Percentiles rank a stretch among this genome's conserved stretches.
phyloP scores from a whole-genome alignment of 164 flowering plant genomes.

The Nymphaea thermarum region DNA sequence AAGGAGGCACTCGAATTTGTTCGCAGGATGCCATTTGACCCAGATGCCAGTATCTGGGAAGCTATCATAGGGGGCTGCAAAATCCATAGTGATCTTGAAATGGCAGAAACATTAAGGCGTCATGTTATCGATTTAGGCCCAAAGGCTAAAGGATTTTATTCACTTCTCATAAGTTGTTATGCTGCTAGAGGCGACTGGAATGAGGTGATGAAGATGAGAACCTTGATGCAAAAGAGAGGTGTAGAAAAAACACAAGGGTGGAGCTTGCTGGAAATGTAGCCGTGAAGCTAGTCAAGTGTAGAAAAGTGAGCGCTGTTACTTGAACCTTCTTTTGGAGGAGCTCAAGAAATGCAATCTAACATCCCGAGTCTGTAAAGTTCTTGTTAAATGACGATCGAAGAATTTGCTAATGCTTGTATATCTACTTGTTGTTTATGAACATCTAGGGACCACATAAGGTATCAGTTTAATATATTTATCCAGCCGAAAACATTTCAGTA shows the following conservation, averaged over 20 bases:
- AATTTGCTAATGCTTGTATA: too few species aligned
- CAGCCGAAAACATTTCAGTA: too few species aligned
- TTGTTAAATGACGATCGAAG: too few species aligned
- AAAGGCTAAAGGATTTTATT: slow-evolving; percentile 7
- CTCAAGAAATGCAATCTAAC: too few species aligned
- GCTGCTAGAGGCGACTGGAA: slow-evolving; percentile 5
- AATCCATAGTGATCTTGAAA: slow-evolving; percentile 7
- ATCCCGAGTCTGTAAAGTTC: too few species aligned
- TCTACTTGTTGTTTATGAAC: too few species aligned
- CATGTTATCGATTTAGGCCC: slow-evolving; percentile 3
- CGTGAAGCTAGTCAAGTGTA: neutral
- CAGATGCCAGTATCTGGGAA: slow-evolving; percentile 9
- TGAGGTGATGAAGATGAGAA: slow-evolving; percentile 7
- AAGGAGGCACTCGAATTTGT: slow-evolving; percentile 11
- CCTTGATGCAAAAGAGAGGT: slow-evolving; percentile 6
- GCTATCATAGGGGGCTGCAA: slow-evolving; percentile 12
- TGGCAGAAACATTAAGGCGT: slow-evolving; percentile 1
- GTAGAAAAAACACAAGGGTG: slow-evolving; percentile 4
- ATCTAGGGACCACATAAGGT: too few species aligned
- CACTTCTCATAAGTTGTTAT: slow-evolving; percentile 7
- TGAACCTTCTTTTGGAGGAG: too few species aligned
- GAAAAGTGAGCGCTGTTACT: too few species aligned
- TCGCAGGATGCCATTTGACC: slow-evolving; percentile 6
- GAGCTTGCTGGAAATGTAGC: slow-evolving; percentile 5
- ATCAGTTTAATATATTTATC: too few species aligned